phyloP scores from a whole-genome alignment of 257 asterid species.

The Striga asiatica region DNA sequence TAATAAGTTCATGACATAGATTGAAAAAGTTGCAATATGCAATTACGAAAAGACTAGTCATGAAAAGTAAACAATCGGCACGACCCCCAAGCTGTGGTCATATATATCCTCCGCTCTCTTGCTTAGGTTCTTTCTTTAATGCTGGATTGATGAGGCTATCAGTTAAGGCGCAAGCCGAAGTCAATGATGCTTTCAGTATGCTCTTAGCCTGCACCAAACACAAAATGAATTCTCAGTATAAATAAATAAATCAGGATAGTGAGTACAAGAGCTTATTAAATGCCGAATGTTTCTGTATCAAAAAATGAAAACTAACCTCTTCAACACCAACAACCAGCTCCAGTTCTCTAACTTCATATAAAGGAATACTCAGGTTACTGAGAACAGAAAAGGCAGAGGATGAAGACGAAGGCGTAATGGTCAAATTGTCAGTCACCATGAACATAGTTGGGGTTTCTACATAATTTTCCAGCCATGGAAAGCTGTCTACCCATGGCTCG shows the following conservation, averaged over 20 bases:
- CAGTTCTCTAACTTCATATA: slow-evolving; percentile 13
- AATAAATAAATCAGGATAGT: background rate
- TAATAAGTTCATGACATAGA: too few relatives aligned
- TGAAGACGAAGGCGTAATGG: slow-evolving; percentile 1
- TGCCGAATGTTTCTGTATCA: too few relatives aligned
- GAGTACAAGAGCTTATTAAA: background rate
- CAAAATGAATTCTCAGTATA: too few relatives aligned
- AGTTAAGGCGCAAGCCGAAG: slow-evolving; percentile 13
- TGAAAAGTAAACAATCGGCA: too few relatives aligned
- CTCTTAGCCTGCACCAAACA: slow-evolving; percentile 15
- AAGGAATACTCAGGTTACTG: background rate
- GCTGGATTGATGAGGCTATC: background rate
- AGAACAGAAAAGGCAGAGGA: background rate
- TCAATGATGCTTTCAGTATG: slow-evolving; percentile 18
- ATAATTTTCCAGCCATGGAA: too few relatives aligned
- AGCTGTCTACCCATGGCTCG: too few relatives aligned
- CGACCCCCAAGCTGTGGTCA: too few relatives aligned
- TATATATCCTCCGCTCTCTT: background rate
- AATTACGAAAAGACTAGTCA: background rate
- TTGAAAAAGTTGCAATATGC: too few relatives aligned
- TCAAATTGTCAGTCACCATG: slow-evolving; percentile 18
- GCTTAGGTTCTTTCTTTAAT: slow-evolving; percentile 7
- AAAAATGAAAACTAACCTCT: too few relatives aligned
- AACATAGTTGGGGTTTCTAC: background rate
- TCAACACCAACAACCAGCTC: slow-evolving; percentile 15